These are phyloP conservation scores for Phaeosphaeria sp. DNA, from an alignment of 2,329 filamentous ascomycete genomes.

Conservation along the genomic window DNA sequence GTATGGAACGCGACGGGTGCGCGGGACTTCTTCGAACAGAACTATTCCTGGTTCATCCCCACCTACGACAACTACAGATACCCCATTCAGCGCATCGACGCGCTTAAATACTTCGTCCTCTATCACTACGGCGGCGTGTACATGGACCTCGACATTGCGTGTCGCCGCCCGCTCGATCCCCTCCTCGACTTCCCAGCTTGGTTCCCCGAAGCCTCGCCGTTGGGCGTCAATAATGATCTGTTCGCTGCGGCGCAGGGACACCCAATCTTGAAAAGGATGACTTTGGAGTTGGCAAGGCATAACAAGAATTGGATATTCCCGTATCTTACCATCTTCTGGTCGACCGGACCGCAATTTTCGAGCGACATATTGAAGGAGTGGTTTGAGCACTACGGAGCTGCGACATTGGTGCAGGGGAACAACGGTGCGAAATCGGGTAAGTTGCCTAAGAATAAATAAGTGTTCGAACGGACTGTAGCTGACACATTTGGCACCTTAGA, in stretches of 20 bases:
- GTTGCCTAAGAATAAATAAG: not conserved
- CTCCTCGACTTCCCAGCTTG: conserved; percentile 24
- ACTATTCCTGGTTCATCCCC: conserved; percentile 27
- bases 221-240: conserved; percentile 32
- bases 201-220: conserved; percentile 26
- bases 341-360: conserved; percentile 36
- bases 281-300: conserved; percentile 9
- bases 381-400: conserved; percentile 8
- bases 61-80: conserved; percentile 31
- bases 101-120: conserved; percentile 33
- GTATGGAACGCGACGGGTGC: conserved; percentile 26
- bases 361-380: conserved; percentile 34
- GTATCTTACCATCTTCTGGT: conserved; percentile 40
- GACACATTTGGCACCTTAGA: not conserved
- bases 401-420: not conserved
- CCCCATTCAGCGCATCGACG: conserved; percentile 35
- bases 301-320: conserved; percentile 28
- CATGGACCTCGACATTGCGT: conserved; percentile 34
- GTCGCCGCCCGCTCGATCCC: conserved; percentile 24
- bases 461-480: not conserved
- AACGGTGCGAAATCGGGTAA: not conserved
- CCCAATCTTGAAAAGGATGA: conserved; percentile 29
- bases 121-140: conserved; percentile 34
- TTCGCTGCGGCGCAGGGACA: conserved; percentile 29
- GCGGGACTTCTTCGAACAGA: conserved; percentile 16